Evolutionary conservation across 352 stramenopile species (phyloP), one percentile per base, ranked within the genome.

Genomic region (Phytophthora constricta): DNA sequence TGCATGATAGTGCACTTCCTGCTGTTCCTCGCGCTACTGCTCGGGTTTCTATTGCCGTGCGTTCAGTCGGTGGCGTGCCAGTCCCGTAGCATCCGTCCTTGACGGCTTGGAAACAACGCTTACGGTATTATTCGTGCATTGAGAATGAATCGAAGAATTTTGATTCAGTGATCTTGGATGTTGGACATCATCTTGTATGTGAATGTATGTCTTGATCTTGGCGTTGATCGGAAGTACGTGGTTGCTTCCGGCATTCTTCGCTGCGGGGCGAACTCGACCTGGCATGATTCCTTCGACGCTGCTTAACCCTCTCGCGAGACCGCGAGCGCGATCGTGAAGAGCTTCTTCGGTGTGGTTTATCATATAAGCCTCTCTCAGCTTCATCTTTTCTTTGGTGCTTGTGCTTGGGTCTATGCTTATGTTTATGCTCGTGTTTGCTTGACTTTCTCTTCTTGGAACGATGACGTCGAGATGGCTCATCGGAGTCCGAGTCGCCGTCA

Each of bases 1-100:
- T 76, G 62, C 67, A 71, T 79, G 72, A 79, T 70, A 74, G 55
- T 22, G 58, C 62, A 67, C 14, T 76, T 13, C 67, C 71, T 68
- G 58, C 55, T 56, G 33, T 76, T 66, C 51, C 62, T 63, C 71
- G 67, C 27, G 58, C 71, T 55, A 68, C 71, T 67, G 71, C 71
- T 67, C 67, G 58, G 10, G 34, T 74, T 66, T 71, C 58, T 39
- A 76, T 79, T 54, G 67, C 62, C 31, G 71, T 74, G 25, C 71
- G 42, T 39, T 56, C 58, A 27, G 58, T 31, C 71, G 31, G 46
- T 47, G 71, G 67, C 14, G 48, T 75, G 37, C 55, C 71, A 33
- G 19, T 79, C 43, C 49, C 62, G 49, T 79, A 76, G 39, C 8
- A 57, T 26, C 27, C 20, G 41, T 47, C 28, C 13, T 42, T 39